These are phyloP conservation scores for Kernera saxatilis DNA, from an alignment of 345 rosid genomes.

Conservation along the genomic window DNA sequence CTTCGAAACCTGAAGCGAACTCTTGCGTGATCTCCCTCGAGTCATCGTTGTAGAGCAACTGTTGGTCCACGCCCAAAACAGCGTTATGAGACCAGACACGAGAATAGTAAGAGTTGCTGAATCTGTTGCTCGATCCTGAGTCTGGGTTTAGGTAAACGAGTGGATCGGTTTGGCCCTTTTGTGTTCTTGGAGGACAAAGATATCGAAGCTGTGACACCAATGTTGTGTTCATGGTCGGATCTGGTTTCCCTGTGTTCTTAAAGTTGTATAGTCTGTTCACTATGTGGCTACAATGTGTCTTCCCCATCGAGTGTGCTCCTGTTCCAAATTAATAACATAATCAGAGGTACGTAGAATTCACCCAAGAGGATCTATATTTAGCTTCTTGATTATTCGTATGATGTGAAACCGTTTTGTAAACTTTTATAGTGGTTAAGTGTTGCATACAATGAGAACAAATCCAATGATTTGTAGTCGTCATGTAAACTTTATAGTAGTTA, in stretches of 20 bases:
- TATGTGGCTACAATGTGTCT: slow-evolving; percentile 44
- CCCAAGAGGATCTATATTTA: neutral
- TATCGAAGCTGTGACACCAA: slow-evolving; percentile 34
- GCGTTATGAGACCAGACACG: slow-evolving; percentile 39
- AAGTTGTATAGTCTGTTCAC: slow-evolving; percentile 55
- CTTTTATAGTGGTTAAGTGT: neutral
- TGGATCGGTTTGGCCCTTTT: slow-evolving; percentile 50
- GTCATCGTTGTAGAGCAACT: slow-evolving; percentile 38
- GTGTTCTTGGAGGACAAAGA: slow-evolving; percentile 46
- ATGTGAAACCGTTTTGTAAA: too few species aligned
- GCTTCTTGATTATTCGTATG: neutral
- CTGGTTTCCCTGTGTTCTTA: slow-evolving; percentile 48
- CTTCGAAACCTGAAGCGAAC: slow-evolving; percentile 52
- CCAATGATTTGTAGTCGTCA: neutral
- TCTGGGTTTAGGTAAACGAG: slow-evolving; percentile 52
- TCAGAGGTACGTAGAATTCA: neutral
- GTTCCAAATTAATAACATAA: neutral
- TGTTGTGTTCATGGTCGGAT: slow-evolving; percentile 42
- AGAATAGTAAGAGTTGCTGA: slow-evolving; percentile 49
- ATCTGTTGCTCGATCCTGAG: slow-evolving; percentile 40
- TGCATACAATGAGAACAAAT: neutral
- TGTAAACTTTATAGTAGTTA: neutral
- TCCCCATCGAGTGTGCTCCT: slow-evolving; percentile 71
- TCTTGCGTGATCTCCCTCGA: slow-evolving; percentile 44
- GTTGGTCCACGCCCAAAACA: slow-evolving; percentile 70